Base-by-base conservation (phyloP, 2,329 filamentous ascomycete species). In the Ophidiomyces ophidiicola region DNA sequence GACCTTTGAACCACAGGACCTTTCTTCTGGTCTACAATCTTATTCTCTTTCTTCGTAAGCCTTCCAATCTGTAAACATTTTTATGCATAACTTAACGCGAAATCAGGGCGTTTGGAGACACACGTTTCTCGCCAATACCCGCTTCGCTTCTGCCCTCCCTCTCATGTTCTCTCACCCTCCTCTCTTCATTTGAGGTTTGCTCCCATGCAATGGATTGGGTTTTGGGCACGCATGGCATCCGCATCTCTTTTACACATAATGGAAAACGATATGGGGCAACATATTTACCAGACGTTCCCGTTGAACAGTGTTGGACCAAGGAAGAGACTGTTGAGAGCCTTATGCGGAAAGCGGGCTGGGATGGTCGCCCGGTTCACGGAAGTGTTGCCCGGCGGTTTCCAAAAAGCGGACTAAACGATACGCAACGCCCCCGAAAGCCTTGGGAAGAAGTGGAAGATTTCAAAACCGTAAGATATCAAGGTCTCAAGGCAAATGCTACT, bases 331-430 rank as follows among this genome's bases (percentile, higher is more conserved):
- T 98, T 2, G 71, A 86, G 39, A 92, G 83, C 60, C 64, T 96
- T 55, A 90, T 94, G 80, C 72, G 84, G 44, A 98, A 98, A 69
- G 87, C 87, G 0, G 90, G 90, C 1, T 98, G 87, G 87, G 72
- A 71, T 42, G 86, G 85, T 1, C 60, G 63, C 31, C 64, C 52
- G 29, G 42, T 45, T 28, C 34, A 42, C 29, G 49, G 57, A 11
- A 54, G 57, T 32, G 47, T 58, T 28, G 52, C 59, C 6, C 55
- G 59, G 40, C 52, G 60, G 36, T 48, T 66, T 8, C 48, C 62
- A 1, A 51, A 61, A 54, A 53, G 64, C 66, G 38, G 71, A 25
- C 48, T 44, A 38, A 46, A 35, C 36, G 50, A 43, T 31, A 44
- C 30, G 10, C 41, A 36, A 14, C 43, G 20, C 12, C 42, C 48